Evolutionary conservation across 495 filamentous ascomycete genomes (phyloP), one percentile per base, ranked within the genome.

Genomic region (Aspergillus funiculosus): DNA sequence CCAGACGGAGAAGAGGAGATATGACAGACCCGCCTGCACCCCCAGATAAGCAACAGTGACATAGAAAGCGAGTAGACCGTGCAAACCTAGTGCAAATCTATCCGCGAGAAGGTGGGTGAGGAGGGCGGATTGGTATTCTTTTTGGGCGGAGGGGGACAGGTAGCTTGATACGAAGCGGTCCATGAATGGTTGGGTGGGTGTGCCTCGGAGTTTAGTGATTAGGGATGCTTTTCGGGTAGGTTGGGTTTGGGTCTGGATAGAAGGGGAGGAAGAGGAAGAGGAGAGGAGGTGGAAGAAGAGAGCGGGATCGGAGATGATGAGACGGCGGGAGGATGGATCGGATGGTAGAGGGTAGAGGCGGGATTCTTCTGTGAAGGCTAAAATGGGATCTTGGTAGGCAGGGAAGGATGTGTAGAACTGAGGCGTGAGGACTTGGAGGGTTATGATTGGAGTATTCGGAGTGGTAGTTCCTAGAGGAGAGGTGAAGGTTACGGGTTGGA

Each of bases 401-500:
- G 29, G 13, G 41, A 43, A 14, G 19, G 41, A 43, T 3, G 41
- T 43, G 21, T 43, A 43, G 20, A 43, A 35, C 6, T 26, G 18
- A 11, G 41, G 41, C n/a, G 41, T 25, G 2, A 43, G 41, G 21
- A 43, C 29, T 34, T 43, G 41, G 13, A 35, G 14, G 13, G 29
- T 24, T 14, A 42, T 24, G 25, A 26, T 42, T 5, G 22, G 11
- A 10, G 25, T n/a, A 17, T 30, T 25, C 5, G 13, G 22, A 11
- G n/a, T 34, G 6, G 27, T 34, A 10, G 11, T 32, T 2, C 27
- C 13, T 17, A 20, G 32, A 20, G 28, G 15, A 5, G 39, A 43
- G 15, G 17, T 43, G 29, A 43, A 43, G 11, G 41, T 43, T 8
- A 6, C n/a, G 17, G 28, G 29, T 8, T 35, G 9, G 29, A 43